Evolutionary conservation across 805 yeast genomes (phyloP).

Genomic region (Teunomyces stri): DNA sequence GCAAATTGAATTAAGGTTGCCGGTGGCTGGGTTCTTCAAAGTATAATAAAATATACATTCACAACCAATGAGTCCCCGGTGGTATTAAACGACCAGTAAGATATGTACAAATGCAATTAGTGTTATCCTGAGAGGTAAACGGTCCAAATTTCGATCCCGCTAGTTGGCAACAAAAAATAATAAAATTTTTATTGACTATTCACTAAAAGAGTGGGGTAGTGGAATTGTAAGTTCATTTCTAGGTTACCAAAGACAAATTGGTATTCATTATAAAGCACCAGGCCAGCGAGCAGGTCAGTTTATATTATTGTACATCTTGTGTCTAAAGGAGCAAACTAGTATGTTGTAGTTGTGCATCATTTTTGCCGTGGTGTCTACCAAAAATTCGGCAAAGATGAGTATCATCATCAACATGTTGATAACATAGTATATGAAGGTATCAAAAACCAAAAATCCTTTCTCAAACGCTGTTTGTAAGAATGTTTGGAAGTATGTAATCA

Average conservation of each 20-base stretch:
- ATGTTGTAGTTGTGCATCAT: slow-evolving; percentile 14
- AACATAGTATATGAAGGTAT: slow-evolving; percentile 11
- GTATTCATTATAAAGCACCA: neutral
- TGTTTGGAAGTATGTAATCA: slow-evolving; percentile 6
- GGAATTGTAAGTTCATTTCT: neutral
- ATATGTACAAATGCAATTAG: too few species aligned
- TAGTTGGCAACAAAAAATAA: neutral
- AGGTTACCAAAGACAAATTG: neutral
- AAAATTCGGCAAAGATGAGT: slow-evolving; percentile 9
- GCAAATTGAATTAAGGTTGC: neutral
- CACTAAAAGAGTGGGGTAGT: slow-evolving; percentile 3
- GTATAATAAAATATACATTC: neutral
- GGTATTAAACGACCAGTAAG: too few species aligned
- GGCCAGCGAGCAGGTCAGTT: slow-evolving; percentile 6
- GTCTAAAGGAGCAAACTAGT: slow-evolving; percentile 11
- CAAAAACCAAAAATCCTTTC: slow-evolving; percentile 9
- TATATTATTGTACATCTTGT: slow-evolving; percentile 17
- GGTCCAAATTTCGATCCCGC: neutral
- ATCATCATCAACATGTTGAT: slow-evolving; percentile 13
- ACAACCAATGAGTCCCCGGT: neutral
- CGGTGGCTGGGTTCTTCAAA: neutral
- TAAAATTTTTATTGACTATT: neutral
- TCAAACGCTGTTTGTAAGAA: slow-evolving; percentile 6
- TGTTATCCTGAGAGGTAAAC: too few species aligned
- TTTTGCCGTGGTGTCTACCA: slow-evolving; percentile 10